A percentile compares a stretch with the other conserved stretches of the same genome.
These are phyloP conservation scores for Ceratobasidium sp. DNA, from an alignment of 1,284 basidiomycete species.

Conservation along the genomic window DNA sequence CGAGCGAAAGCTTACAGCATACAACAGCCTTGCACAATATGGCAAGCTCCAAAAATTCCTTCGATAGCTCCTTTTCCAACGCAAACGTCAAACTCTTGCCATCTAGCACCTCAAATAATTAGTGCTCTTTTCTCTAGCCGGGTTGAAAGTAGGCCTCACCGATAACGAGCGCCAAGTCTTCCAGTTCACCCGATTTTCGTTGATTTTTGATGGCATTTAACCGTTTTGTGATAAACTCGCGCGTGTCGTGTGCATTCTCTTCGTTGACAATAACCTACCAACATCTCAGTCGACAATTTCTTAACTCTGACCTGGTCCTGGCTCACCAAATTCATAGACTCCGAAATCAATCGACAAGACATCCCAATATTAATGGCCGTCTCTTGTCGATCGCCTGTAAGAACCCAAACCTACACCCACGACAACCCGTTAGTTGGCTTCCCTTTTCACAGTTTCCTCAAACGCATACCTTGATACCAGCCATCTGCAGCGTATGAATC, in stretches of 20 bases:
- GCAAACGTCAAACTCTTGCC: constrained; percentile 95
- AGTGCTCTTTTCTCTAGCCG: background rate
- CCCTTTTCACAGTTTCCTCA: background rate
- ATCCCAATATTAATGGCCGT: constrained; percentile 99
- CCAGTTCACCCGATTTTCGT: constrained; percentile 87
- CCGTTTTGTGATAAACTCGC: constrained; percentile 88
- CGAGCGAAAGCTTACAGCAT: constrained; percentile 76
- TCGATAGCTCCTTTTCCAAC: constrained; percentile 90
- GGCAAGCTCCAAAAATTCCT: constrained; percentile 93
- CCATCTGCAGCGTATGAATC: constrained; percentile 96
- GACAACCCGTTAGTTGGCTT: constrained; percentile 9
- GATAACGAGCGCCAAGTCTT: constrained; percentile 95
- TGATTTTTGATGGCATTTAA: constrained; percentile 94
- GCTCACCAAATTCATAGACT: constrained; percentile 96
- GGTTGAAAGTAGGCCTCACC: constrained; percentile 61
- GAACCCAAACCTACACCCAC: constrained; percentile 88
- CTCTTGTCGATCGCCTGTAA: constrained; percentile 98
- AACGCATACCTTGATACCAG: constrained; percentile 86
- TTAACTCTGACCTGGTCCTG: background rate
- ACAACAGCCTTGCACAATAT: constrained; percentile 98
- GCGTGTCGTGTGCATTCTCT: constrained; percentile 82
- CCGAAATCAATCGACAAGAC: constrained; percentile 95
- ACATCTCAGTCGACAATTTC: constrained; percentile 25
- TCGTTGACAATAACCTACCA: constrained; percentile 92
- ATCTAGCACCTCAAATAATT: constrained; percentile 65